phyloP scores from a whole-genome alignment of 352 stramenopile genomes.

The Globisporangium paddicum region DNA sequence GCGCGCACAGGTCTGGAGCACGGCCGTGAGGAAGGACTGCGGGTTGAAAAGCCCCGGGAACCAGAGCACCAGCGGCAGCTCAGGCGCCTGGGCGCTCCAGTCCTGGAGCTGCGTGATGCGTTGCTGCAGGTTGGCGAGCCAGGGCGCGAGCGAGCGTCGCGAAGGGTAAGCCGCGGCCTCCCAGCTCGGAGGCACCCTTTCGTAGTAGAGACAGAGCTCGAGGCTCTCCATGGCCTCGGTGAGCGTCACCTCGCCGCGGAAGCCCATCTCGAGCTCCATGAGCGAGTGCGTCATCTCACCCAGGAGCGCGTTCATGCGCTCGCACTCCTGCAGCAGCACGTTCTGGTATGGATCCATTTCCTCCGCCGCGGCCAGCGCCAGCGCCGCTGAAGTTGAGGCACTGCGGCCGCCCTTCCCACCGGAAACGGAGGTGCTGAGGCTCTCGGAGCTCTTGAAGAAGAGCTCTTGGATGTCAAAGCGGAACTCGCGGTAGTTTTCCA shows the following conservation, averaged over 20 bases:
- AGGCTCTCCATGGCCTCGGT: constrained; percentile 85
- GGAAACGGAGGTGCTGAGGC: constrained; percentile 7
- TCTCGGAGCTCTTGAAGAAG: constrained; percentile 53
- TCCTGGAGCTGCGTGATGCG: constrained; percentile 85
- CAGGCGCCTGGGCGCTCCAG: constrained; percentile 69
- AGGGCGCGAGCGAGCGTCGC: constrained; percentile 67
- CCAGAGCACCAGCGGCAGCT: constrained; percentile 82
- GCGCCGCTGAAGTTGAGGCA: constrained; percentile 26
- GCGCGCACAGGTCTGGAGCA: constrained; percentile 70
- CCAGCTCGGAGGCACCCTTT: constrained; percentile 72
- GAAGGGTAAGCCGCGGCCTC: constrained; percentile 74
- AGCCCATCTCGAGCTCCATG: constrained; percentile 82
- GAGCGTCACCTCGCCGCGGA: constrained; percentile 86
- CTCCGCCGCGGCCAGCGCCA: constrained; percentile 30
- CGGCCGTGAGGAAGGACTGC: constrained; percentile 80
- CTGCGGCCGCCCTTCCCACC: constrained; percentile 25
- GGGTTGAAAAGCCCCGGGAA: constrained; percentile 81
- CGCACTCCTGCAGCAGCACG: constrained; percentile 88
- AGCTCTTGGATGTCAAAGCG: constrained; percentile 81
- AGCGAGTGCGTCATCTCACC: constrained; percentile 72
- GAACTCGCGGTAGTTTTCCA: constrained; percentile 87
- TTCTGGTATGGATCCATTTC: constrained; percentile 90
- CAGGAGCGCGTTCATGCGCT: constrained; percentile 85
- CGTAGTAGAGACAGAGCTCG: constrained; percentile 72
- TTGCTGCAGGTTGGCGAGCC: constrained; percentile 83